A percentile compares a stretch with the other conserved stretches of the same genome.
Evolutionary conservation across 164 flowering plant genomes (phyloP).

Genomic region (Buxus sempervirens): DNA sequence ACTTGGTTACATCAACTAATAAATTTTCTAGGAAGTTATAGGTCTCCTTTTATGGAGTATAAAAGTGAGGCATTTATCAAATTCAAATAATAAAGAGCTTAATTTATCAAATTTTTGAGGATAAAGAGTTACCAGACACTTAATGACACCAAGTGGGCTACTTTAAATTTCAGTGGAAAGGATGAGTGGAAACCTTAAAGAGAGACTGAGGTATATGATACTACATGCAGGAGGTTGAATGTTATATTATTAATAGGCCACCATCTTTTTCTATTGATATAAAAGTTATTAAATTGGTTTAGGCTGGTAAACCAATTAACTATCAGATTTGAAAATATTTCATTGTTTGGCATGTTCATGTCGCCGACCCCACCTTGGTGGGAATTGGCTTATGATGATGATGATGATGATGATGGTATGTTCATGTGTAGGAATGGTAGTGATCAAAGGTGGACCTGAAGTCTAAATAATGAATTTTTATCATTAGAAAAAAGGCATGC

Average conservation of each 20-base stretch:
- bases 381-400: too few relatives aligned
- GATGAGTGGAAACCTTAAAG: background rate
- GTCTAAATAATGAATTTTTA: background rate
- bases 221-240: background rate
- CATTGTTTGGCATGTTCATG: background rate
- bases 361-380: too few relatives aligned
- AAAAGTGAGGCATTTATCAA: too few relatives aligned
- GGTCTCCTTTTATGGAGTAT: too few relatives aligned
- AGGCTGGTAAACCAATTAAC: background rate
- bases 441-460: background rate
- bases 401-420: too few relatives aligned
- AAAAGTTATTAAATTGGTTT: background rate
- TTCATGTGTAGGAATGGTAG: background rate
- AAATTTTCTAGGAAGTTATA: too few relatives aligned
- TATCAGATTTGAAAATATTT: background rate
- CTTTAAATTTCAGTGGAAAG: background rate
- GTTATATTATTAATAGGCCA: background rate
- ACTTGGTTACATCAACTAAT: too few relatives aligned
- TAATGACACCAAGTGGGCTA: background rate
- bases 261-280: background rate
- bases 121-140: too few relatives aligned
- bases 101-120: too few relatives aligned
- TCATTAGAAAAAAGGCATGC: background rate
- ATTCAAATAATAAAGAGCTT: too few relatives aligned
- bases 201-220: too few relatives aligned